Evolutionary conservation across 441 rosid genomes (phyloP), one percentile per base, ranked within the genome.

Genomic region (Mallotus repandus): DNA sequence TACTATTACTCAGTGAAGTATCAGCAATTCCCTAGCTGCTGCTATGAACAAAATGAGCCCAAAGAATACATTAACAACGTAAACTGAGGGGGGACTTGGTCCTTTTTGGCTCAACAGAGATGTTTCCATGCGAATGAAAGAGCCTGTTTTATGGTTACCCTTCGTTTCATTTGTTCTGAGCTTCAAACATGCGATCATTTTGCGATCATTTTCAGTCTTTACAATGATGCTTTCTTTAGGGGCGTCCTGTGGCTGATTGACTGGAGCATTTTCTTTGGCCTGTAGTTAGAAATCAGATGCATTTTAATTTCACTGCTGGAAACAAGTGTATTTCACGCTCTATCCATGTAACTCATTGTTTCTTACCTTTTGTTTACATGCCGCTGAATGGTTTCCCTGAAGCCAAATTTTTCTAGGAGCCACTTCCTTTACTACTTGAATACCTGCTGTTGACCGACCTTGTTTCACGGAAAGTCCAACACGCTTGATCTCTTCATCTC

Each of bases 1-100:
- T 55, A 41, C 1, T 68, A 41, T 14, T 14, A 15, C 12, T 45
- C 43, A 45, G 21, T 54, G 63, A 72, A 54, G 54, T 45, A 73
- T 35, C 62, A 61, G 73, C 60, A 74, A 0, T 18, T 61, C 29
- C 21, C 38, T 19, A 32, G 12, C 50, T 11, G 43, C 50, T 10
- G 32, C 61, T 43, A 71, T 16, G 45, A 62, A 15, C 57, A 72
- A 41, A 48, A 68, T 2, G 46, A 68, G 59, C 11, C 76, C 73
- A n/a, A 66, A 19, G 7, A 48, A n/a, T 41, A 63, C 55, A 22
- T 63, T 69, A 12, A 64, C 29, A 48, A 50, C 18, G 25, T 73
- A 69, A 21, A 63, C 74, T 16, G 71, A 69, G 49, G 48, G 25
- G 11, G 81, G 81, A 52, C 11, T 18, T 49, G 49, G 11, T 19